Percentiles rank a stretch among this genome's conserved stretches.
Conservation (phyloP, 2,329 filamentous ascomycete species). For the Hypocreales sp. region DNA sequence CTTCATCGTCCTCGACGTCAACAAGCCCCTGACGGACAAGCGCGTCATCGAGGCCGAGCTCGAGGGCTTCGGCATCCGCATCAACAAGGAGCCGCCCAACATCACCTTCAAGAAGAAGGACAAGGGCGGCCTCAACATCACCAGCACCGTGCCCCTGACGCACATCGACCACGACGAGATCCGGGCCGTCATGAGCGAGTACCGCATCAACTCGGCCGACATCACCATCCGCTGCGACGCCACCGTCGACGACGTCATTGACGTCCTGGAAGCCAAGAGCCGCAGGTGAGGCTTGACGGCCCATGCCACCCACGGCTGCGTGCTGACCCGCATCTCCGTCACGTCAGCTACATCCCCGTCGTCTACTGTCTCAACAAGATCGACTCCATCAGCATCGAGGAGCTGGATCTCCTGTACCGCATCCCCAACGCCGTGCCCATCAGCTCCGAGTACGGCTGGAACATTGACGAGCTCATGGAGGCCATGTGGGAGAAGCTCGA, state of each 20-base stretch:
- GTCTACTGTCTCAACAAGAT: conserved; percentile 99
- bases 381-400: conserved; percentile 93
- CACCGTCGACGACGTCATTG: conserved; percentile 92
- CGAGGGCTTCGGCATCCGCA: conserved; percentile 92
- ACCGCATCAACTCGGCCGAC: conserved; percentile 90
- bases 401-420: conserved; percentile 87
- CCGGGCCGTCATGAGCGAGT: conserved; percentile 94
- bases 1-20: conserved; percentile 96
- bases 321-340: too few relatives aligned
- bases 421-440: conserved; percentile 97
- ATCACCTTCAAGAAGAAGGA: conserved; percentile 99
- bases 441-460: conserved; percentile 96
- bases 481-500: conserved; percentile 97
- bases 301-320: not conserved
- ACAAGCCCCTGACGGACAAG: conserved; percentile 96
- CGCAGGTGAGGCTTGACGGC: conserved; percentile 27
- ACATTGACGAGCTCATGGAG: conserved; percentile 91
- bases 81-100: conserved; percentile 94
- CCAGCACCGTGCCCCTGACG: conserved; percentile 79
- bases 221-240: conserved; percentile 97
- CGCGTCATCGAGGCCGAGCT: conserved; percentile 86
- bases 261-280: conserved; percentile 85
- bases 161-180: conserved; percentile 96
- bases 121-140: conserved; percentile 91
- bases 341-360: conserved; percentile 83